Evolutionary conservation across 768 basidiomycete species (phyloP).

Genomic region (Rhizopogon salebrosus): DNA sequence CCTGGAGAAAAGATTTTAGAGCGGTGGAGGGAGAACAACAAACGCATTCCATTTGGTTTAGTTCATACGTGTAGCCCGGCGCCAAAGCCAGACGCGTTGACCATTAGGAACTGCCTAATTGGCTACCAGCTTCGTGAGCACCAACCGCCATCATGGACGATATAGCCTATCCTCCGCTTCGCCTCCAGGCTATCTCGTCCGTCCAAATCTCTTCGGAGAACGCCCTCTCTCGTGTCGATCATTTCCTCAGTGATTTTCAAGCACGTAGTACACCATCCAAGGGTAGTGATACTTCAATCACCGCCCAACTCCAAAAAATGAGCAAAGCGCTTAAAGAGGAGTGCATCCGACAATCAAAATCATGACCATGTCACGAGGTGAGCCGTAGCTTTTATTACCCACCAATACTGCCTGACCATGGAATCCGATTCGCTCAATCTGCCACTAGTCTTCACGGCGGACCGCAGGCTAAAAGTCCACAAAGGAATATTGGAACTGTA

Average conservation of each 20-base stretch:
- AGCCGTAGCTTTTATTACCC: background rate
- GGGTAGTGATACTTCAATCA: conserved; percentile 50
- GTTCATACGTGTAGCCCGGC: no score
- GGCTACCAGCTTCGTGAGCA: no score
- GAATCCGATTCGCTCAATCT: no score
- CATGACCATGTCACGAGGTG: background rate
- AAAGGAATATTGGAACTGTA: background rate
- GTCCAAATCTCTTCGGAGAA: conserved; percentile 34
- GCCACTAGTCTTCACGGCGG: background rate
- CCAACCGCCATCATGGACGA: conserved; percentile 37
- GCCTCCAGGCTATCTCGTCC: conserved; percentile 35
- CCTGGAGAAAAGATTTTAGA: no score
- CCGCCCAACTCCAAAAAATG: conserved; percentile 56
- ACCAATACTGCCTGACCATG: background rate
- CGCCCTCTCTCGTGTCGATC: conserved; percentile 36
- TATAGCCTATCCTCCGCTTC: conserved; percentile 41
- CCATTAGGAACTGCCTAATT: no score
- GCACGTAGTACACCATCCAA: conserved; percentile 40
- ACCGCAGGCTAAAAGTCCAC: background rate
- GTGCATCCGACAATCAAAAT: conserved; percentile 21
- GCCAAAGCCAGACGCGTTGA: no score
- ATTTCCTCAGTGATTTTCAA: conserved; percentile 47
- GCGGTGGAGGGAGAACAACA: no score
- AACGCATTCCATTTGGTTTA: no score
- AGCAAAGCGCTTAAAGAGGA: conserved; percentile 46